A percentile compares a stretch with the other conserved stretches of the same genome.
Conservation (phyloP, 2,329 filamentous ascomycete species). For the Beauveria rudraprayagi region DNA sequence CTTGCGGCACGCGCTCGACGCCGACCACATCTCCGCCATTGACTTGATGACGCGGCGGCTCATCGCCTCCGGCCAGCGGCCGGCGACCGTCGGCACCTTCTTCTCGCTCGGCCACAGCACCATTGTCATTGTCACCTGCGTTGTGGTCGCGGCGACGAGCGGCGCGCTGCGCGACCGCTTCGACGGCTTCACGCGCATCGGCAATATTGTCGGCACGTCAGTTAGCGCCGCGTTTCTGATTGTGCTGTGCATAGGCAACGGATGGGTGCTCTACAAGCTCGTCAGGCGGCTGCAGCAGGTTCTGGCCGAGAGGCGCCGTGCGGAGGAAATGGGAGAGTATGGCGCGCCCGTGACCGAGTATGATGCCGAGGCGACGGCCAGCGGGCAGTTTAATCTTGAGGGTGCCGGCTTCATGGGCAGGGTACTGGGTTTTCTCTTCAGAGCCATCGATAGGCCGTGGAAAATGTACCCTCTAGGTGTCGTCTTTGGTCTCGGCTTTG, state of each 20-base stretch:
- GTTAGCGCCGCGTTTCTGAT: constrained; percentile 80
- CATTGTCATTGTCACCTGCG: constrained; percentile 81
- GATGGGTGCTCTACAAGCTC: constrained; percentile 75
- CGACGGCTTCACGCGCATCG: constrained; percentile 68
- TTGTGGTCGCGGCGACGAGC: constrained; percentile 85
- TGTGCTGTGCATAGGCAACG: constrained; percentile 73
- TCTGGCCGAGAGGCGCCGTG: constrained; percentile 31
- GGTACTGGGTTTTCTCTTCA: constrained; percentile 68
- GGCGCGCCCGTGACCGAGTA: constrained; percentile 20
- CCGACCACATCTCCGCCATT: constrained; percentile 83
- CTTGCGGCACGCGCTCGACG: constrained; percentile 89
- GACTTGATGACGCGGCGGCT: constrained; percentile 90
- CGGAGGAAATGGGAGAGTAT: constrained; percentile 19
- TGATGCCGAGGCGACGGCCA: constrained; percentile 24
- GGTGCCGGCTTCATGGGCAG: constrained; percentile 68
- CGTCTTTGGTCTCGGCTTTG: constrained; percentile 86
- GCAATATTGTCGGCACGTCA: constrained; percentile 81
- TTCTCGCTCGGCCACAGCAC: constrained; percentile 93
- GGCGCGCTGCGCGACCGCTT: constrained; percentile 77
- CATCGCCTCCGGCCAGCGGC: constrained; percentile 74
- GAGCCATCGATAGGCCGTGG: constrained; percentile 68
- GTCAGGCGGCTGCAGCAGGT: constrained; percentile 58
- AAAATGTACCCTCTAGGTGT: constrained; percentile 93
- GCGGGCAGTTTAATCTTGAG: constrained; percentile 57
- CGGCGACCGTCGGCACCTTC: constrained; percentile 88